Evolutionary conservation across 1,284 basidiomycete species (phyloP).

Genomic region (Apiotrichum laibachii): DNA sequence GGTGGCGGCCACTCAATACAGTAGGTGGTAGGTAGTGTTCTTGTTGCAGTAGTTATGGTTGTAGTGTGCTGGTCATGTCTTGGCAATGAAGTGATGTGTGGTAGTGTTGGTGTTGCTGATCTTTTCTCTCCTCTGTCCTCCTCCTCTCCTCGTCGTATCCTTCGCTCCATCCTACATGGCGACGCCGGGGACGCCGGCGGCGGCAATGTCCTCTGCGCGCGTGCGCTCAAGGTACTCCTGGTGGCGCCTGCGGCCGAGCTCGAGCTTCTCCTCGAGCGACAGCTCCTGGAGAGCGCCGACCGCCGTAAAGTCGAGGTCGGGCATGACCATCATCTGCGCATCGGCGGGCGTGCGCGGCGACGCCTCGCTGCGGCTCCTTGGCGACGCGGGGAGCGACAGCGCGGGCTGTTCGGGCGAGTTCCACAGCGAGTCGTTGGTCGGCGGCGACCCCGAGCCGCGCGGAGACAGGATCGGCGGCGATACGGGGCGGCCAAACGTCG

Average conservation of each 20-base stretch:
- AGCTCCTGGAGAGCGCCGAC: slow-evolving; percentile 25
- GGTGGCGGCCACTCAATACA: too few species aligned
- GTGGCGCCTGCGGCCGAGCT: slow-evolving; percentile 39
- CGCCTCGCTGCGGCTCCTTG: slow-evolving; percentile 6
- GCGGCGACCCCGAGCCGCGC: neutral
- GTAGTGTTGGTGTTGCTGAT: neutral
- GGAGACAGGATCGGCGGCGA: neutral
- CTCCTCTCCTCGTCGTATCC: neutral
- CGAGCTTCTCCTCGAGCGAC: slow-evolving; percentile 35
- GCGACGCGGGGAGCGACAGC: slow-evolving; percentile 7
- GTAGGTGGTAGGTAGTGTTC: too few species aligned
- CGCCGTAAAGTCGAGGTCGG: slow-evolving; percentile 17
- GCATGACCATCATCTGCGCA: neutral
- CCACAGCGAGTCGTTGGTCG: neutral
- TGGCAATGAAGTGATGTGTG: too few species aligned
- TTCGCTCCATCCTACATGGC: neutral
- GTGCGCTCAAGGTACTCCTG: slow-evolving; percentile 36
- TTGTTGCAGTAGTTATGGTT: too few species aligned
- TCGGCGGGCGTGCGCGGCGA: slow-evolving; percentile 14
- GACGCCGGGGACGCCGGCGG: neutral
- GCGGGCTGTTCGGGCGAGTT: neutral
- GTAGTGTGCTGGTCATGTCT: too few species aligned
- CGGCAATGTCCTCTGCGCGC: slow-evolving; percentile 10
- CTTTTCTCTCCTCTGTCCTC: neutral
- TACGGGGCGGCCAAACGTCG: slow-evolving; percentile 1